Evolutionary conservation across 2,329 filamentous ascomycete species (phyloP).

Genomic region (Fusarium albosuccineum): DNA sequence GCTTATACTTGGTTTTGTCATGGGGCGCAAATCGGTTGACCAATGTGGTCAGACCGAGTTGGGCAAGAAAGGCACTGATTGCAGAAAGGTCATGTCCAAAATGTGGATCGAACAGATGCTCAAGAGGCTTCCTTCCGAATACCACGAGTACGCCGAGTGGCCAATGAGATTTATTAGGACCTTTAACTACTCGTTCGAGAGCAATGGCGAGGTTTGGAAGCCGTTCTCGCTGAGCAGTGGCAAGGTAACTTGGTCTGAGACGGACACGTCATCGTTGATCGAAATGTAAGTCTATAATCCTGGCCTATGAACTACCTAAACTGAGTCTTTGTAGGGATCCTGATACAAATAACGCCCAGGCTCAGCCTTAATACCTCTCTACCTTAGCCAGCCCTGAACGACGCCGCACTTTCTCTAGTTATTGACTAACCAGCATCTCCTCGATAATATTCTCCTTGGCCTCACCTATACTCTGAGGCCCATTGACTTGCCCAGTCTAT

Average conservation of each 20-base stretch:
- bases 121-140: conserved; percentile 47
- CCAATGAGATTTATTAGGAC: conserved; percentile 43
- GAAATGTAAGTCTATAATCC: conserved; percentile 7
- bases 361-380: background rate
- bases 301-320: background rate
- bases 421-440: background rate
- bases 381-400: too few species aligned
- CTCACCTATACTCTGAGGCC: too few species aligned
- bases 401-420: background rate
- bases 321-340: background rate
- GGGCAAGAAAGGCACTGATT: conserved; percentile 33
- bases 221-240: conserved; percentile 38
- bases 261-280: conserved; percentile 2
- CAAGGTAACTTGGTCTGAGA: conserved; percentile 15
- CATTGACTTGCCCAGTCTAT: background rate
- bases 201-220: conserved; percentile 41
- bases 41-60: conserved; percentile 5
- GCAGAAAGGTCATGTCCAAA: conserved; percentile 48
- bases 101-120: conserved; percentile 56
- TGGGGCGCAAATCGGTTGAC: conserved; percentile 41
- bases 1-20: conserved; percentile 50
- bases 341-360: background rate
- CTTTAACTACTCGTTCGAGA: conserved; percentile 40
- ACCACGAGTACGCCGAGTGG: conserved; percentile 52
- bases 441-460: background rate